Percentiles rank a stretch among this genome's conserved stretches.
phyloP scores from a whole-genome alignment of 805 yeast genomes.

The Wickerhamomyces rabaulensis region DNA sequence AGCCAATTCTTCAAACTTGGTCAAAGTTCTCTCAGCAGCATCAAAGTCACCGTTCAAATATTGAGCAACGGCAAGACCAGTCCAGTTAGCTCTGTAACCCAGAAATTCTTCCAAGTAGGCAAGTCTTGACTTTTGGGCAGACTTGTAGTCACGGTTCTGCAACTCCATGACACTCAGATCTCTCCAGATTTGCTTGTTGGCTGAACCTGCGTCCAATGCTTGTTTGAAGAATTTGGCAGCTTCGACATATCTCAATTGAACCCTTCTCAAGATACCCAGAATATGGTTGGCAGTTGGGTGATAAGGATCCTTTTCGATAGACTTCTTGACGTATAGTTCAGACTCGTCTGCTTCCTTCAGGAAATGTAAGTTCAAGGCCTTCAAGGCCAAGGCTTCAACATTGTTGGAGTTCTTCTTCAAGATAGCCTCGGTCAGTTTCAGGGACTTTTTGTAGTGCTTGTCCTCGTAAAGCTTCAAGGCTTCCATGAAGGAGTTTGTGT shows the following conservation, averaged over 20 bases:
- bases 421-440: conserved; percentile 68
- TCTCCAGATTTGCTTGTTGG: conserved; percentile 71
- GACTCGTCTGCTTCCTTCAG: conserved; percentile 61
- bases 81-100: conserved; percentile 89
- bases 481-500: conserved; percentile 69
- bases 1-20: conserved; percentile 71
- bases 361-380: conserved; percentile 65
- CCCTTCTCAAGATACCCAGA: conserved; percentile 76
- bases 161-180: conserved; percentile 78
- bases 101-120: conserved; percentile 65
- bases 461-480: conserved; percentile 80
- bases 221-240: conserved; percentile 75
- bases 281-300: conserved; percentile 80
- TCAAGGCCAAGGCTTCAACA: conserved; percentile 78
- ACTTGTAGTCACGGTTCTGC: conserved; percentile 71
- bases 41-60: conserved; percentile 64
- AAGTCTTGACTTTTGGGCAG: conserved; percentile 58
- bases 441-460: conserved; percentile 82
- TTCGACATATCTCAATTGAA: conserved; percentile 60
- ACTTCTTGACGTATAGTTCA: conserved; percentile 52
- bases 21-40: conserved; percentile 66
- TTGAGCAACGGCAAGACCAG: conserved; percentile 80
- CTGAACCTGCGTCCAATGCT: conserved; percentile 72
- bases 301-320: conserved; percentile 49
- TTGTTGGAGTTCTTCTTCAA: conserved; percentile 72